Evolutionary conservation across 2,329 filamentous ascomycete species (phyloP), one percentile per base, ranked within the genome.

Genomic region (Aspergillus sp.): DNA sequence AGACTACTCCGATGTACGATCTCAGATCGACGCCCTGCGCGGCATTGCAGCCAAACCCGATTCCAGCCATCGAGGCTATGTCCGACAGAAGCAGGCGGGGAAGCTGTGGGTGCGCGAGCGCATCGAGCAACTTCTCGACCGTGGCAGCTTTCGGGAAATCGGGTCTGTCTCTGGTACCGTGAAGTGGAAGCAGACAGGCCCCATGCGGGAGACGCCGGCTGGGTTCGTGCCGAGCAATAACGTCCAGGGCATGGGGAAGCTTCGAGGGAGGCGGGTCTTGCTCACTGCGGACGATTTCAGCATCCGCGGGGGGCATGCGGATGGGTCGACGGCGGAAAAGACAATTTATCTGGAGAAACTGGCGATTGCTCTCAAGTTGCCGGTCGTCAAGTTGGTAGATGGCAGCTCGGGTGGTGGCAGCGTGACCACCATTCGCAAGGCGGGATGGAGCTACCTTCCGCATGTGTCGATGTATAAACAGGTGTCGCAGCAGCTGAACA

Each of bases 61-160:
- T 32, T 51, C 62, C 0, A 66, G 57, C 5, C 69, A 69, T 34
- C 61, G 69, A 39, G 75, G 75, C 15, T 80, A 79, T 41, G 53
- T 72, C n/a, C 68, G 72, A 4, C 76, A 80, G 48, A 78, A 76
- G 42, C 63, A 74, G 52, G 68, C 73, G 3, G 76, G 76, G 2
- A 80, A 80, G 51, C 63, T 80, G 12, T 79, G 75, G 74, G 75
- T 79, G 0, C 67, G 75, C 14, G 75, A 80, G 45, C 63, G 75
- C 2, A 70, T 80, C 12, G 63, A 72, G 4, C 58, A 68, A 19
- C 58, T 80, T n/a, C 61, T 80, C 8, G 75, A 80, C 36, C 44
- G 57, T 2, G 68, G 62, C 2, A 70, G 62, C 15, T 78, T 78
- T 41, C 60, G 63, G 12, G 75, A 80, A 52, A 67, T 80, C 5